Percentiles rank a stretch among this genome's conserved stretches.
Conservation (phyloP, 116 monocot genomes). For the Zostera marina region DNA sequence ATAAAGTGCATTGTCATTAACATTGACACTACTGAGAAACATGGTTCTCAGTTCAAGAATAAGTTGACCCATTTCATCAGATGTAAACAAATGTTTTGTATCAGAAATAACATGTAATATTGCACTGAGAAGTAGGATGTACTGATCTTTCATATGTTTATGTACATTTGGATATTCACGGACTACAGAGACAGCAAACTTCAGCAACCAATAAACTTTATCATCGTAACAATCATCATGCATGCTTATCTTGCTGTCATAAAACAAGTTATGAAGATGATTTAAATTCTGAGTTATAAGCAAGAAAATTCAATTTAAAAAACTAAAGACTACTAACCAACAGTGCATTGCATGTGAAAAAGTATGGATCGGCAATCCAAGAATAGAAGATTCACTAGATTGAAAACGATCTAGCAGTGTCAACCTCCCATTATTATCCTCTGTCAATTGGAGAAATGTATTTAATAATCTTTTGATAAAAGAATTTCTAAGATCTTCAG, state of each 20-base stretch:
- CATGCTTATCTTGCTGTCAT: constrained; percentile 42
- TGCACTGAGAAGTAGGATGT: constrained; percentile 31
- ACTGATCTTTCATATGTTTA: constrained; percentile 17
- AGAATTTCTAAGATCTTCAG: constrained; percentile 28
- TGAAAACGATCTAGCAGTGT: constrained; percentile 9
- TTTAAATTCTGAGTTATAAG: background rate
- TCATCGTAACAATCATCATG: constrained; percentile 29
- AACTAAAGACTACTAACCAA: constrained; percentile 25
- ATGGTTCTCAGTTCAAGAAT: constrained; percentile 42
- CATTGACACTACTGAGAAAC: constrained; percentile 12
- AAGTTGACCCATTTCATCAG: constrained; percentile 33
- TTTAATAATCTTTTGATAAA: constrained; percentile 24
- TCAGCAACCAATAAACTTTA: constrained; percentile 20
- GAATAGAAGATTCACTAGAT: constrained; percentile 11
- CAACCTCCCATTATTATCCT: constrained; percentile 19
- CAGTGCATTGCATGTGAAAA: constrained; percentile 38
- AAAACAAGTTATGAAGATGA: constrained; percentile 8
- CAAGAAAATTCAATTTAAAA: background rate
- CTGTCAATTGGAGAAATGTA: constrained; percentile 35
- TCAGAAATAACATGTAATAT: constrained; percentile 45
- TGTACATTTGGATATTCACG: constrained; percentile 21
- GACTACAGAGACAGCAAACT: constrained; percentile 39
- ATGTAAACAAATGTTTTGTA: constrained; percentile 31
- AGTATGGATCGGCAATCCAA: constrained; percentile 43
- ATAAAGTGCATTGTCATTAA: constrained; percentile 16